Conservation (phyloP, 2,329 filamentous ascomycete species). For the Diaporthe australafricana region DNA sequence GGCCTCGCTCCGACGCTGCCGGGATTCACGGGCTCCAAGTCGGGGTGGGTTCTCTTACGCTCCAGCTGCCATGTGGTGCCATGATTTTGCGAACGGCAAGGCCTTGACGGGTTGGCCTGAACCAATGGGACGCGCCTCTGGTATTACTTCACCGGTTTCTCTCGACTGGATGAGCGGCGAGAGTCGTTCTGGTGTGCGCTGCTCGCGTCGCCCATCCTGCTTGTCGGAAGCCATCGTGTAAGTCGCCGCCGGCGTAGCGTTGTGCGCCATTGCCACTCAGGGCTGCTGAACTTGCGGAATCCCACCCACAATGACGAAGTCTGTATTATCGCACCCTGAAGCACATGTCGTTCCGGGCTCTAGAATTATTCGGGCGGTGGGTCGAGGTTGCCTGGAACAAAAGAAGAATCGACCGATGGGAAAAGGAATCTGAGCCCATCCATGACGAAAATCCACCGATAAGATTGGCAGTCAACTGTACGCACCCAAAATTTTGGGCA, state of each 20-base stretch:
- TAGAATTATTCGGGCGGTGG: neutral
- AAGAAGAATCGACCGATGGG: conserved; percentile 23
- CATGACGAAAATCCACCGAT: conserved; percentile 33
- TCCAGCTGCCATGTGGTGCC: conserved; percentile 92
- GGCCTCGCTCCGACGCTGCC: neutral
- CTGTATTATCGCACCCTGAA: conserved; percentile 19
- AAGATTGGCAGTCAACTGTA: conserved; percentile 15
- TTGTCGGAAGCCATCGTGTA: conserved; percentile 36
- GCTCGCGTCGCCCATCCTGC: conserved; percentile 23
- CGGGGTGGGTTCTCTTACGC: conserved; percentile 67
- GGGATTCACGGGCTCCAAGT: conserved; percentile 12
- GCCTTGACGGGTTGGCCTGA: conserved; percentile 48
- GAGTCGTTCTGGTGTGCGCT: conserved; percentile 33
- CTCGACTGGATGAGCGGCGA: conserved; percentile 65
- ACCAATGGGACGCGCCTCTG: conserved; percentile 47
- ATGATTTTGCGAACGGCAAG: conserved; percentile 77
- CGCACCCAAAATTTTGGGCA: conserved; percentile 23
- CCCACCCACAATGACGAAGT: neutral
- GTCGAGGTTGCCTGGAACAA: neutral
- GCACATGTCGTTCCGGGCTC: conserved; percentile 10
- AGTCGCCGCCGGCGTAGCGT: conserved; percentile 32
- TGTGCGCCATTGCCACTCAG: conserved; percentile 36
- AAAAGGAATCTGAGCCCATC: conserved; percentile 4
- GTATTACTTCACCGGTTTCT: conserved; percentile 68
- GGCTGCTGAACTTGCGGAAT: neutral